Conservation (phyloP, 345 rosid genomes). For the Limnanthes douglasii region DNA sequence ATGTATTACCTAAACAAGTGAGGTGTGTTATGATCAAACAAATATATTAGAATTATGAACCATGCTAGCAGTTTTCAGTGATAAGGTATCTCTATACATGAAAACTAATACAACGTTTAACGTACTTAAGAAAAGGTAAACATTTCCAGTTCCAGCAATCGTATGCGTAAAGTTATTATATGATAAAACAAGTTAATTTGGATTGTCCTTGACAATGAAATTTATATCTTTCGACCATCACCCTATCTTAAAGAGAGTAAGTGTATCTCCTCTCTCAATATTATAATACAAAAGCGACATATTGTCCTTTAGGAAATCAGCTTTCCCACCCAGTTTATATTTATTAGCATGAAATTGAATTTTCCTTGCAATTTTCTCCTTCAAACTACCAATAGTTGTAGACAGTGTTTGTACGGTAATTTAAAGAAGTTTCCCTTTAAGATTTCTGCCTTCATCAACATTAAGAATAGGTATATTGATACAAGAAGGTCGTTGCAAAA, state of each 20-base stretch:
- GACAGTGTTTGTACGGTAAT: constrained; percentile 55
- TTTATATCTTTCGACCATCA: constrained; percentile 81
- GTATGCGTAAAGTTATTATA: too few relatives aligned
- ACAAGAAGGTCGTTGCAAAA: constrained; percentile 37
- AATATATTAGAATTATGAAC: too few relatives aligned
- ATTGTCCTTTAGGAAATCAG: constrained; percentile 82
- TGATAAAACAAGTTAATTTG: too few relatives aligned
- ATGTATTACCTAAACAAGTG: too few relatives aligned
- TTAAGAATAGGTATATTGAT: constrained; percentile 58
- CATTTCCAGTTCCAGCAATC: too few relatives aligned
- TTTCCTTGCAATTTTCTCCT: constrained; percentile 86
- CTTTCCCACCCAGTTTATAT: constrained; percentile 79
- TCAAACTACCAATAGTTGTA: constrained; percentile 68
- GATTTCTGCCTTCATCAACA: constrained; percentile 54
- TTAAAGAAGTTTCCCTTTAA: constrained; percentile 55
- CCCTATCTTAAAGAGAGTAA: constrained; percentile 62
- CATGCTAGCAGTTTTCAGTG: too few relatives aligned
- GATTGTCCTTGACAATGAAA: too few relatives aligned
- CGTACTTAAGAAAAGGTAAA: too few relatives aligned
- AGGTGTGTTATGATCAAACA: too few relatives aligned
- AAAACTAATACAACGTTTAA: too few relatives aligned
- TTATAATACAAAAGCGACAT: constrained; percentile 80
- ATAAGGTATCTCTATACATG: too few relatives aligned
- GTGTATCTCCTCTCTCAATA: constrained; percentile 43
- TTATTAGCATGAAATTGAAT: constrained; percentile 75